Evolutionary conservation across 225 moss, liverwort and hornwort genomes (phyloP).

Genomic region (Anthoceros angustus): DNA sequence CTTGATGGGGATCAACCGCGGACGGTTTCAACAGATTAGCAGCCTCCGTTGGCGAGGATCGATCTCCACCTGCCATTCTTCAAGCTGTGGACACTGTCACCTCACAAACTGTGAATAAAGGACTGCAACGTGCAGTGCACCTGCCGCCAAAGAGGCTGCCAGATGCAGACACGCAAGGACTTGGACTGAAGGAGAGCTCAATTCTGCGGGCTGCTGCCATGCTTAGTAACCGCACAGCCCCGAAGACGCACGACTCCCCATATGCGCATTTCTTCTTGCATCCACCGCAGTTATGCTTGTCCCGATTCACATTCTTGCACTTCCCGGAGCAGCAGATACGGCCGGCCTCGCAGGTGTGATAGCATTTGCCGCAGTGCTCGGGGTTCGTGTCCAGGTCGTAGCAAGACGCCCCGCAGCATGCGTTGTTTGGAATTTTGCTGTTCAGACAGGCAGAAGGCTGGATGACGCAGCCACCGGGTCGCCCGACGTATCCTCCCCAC

Average conservation of each 20-base stretch:
- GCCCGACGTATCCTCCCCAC: not conserved
- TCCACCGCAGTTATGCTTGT: not conserved
- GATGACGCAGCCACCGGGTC: not conserved
- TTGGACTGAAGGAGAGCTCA: too few species aligned
- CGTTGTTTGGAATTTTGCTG: not conserved
- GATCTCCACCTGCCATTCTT: too few species aligned
- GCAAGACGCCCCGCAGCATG: not conserved
- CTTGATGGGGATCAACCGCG: too few species aligned
- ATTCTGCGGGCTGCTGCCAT: too few species aligned
- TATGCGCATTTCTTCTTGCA: not conserved
- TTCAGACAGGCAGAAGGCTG: not conserved
- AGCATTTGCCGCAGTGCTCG: not conserved
- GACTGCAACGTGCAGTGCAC: too few species aligned
- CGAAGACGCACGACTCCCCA: not conserved
- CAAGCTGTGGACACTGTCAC: too few species aligned
- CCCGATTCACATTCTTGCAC: slow-evolving; percentile 4
- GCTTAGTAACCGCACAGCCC: slow-evolving; percentile 1
- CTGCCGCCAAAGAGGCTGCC: too few species aligned
- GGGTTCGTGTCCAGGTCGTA: not conserved
- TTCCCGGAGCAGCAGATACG: slow-evolving; percentile 2
- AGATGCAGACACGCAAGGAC: too few species aligned
- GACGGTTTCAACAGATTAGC: too few species aligned
- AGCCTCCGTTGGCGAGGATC: too few species aligned
- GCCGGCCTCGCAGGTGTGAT: not conserved
- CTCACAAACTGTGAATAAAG: too few species aligned